Evolutionary conservation across 495 filamentous ascomycete genomes (phyloP).

Genomic region (Xylaria bambusicola): DNA sequence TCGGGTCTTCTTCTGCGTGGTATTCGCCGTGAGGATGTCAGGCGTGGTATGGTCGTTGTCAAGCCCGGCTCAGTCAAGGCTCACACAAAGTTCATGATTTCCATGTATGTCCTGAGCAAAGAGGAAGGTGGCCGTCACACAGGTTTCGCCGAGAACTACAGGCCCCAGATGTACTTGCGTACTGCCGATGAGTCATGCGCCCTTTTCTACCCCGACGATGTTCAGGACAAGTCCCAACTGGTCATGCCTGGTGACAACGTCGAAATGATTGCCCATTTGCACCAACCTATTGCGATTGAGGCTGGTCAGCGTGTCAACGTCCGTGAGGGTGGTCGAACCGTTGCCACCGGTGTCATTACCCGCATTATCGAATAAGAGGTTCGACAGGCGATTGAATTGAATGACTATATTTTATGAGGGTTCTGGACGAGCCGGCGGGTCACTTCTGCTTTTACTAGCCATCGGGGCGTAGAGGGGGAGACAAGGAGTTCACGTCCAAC

Average conservation of each 20-base stretch:
- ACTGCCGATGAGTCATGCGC: conserved; percentile 88
- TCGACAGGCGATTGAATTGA: neutral
- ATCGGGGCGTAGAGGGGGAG: conserved; percentile 24
- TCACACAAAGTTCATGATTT: conserved; percentile 86
- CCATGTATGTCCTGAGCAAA: conserved; percentile 95
- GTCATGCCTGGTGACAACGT: conserved; percentile 98
- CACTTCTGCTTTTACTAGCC: conserved; percentile 21
- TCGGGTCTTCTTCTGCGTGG: conserved; percentile 96
- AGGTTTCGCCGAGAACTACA: conserved; percentile 90
- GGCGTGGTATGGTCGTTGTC: conserved; percentile 89
- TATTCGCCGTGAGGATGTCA: conserved; percentile 89
- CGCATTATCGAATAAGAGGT: conserved; percentile 67
- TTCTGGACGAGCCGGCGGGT: conserved; percentile 25
- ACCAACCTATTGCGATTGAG: conserved; percentile 82
- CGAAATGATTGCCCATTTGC: conserved; percentile 85
- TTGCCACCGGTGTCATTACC: conserved; percentile 90
- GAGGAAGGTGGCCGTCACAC: conserved; percentile 97
- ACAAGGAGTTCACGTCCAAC: conserved; percentile 27
- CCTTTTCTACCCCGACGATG: conserved; percentile 80
- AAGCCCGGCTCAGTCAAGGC: conserved; percentile 76
- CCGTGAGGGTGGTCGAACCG: conserved; percentile 91
- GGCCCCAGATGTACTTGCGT: conserved; percentile 91
- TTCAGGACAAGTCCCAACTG: conserved; percentile 67
- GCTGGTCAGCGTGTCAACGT: conserved; percentile 92
- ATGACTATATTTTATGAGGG: conserved; percentile 18